Evolutionary conservation across 495 filamentous ascomycete genomes (phyloP).

Genomic region (Tuber aestivum): DNA sequence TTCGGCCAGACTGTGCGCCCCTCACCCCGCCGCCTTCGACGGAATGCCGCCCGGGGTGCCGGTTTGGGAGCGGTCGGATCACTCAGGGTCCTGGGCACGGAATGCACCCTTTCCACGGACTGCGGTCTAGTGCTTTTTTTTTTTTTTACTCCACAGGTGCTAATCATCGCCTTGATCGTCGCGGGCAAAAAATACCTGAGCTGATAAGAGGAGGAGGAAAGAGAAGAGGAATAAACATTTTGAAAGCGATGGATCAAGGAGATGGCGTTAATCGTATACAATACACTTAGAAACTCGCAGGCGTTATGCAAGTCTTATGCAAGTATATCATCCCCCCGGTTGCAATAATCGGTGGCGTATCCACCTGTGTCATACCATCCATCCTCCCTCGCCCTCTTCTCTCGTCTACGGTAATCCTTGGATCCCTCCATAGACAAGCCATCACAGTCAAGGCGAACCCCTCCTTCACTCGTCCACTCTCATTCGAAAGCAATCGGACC

Average conservation of each 20-base stretch:
- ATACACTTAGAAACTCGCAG: background rate
- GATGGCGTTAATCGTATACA: no score
- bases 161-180: background rate
- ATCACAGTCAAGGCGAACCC: no score
- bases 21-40: background rate
- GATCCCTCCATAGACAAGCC: background rate
- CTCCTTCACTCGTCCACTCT: background rate
- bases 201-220: background rate
- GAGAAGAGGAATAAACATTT: background rate
- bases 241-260: background rate
- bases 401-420: background rate
- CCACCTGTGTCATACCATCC: background rate
- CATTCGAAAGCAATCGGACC: background rate
- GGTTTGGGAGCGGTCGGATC: background rate
- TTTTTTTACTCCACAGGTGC: no score
- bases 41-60: background rate
- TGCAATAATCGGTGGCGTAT: background rate
- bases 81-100: background rate
- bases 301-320: background rate
- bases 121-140: background rate
- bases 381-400: background rate
- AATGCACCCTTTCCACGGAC: background rate
- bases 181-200: background rate
- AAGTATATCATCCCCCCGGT: background rate
- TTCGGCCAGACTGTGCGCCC: background rate